Evolutionary conservation across 495 filamentous ascomycete species (phyloP).

Genomic region (Mycothermus thermophilus): DNA sequence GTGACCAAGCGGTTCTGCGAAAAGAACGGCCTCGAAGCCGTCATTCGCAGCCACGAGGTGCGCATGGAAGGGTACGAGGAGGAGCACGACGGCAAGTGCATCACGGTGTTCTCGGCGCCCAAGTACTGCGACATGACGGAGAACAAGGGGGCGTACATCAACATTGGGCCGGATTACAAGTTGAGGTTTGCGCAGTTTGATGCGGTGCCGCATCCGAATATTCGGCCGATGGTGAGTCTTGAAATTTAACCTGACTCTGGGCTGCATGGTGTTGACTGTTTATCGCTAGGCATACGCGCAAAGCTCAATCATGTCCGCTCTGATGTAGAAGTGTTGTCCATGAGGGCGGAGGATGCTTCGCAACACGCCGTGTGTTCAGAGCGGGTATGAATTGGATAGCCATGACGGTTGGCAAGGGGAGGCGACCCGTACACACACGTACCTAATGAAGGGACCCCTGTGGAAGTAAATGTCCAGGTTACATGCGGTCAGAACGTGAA

Average conservation of each 20-base stretch:
- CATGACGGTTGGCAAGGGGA: too few relatives aligned
- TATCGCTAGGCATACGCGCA: constrained; percentile 62
- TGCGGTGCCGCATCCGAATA: constrained; percentile 87
- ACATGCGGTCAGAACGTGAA: too few relatives aligned
- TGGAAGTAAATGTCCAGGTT: too few relatives aligned
- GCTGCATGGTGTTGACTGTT: constrained; percentile 1
- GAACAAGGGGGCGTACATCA: constrained; percentile 98
- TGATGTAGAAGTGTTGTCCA: too few relatives aligned
- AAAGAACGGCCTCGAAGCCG: constrained; percentile 79
- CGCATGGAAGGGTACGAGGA: constrained; percentile 96
- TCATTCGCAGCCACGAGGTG: constrained; percentile 96
- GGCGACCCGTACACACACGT: too few relatives aligned
- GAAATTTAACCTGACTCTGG: background rate
- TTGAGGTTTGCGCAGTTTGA: constrained; percentile 85
- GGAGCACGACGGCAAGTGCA: constrained; percentile 90
- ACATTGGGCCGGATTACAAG: constrained; percentile 84
- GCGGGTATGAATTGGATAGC: too few relatives aligned
- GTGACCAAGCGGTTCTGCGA: constrained; percentile 96
- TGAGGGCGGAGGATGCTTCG: too few relatives aligned
- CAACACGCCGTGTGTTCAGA: too few relatives aligned
- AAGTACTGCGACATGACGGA: constrained; percentile 96
- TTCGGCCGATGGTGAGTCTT: constrained; percentile 77
- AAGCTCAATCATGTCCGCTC: constrained; percentile 55
- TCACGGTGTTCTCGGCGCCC: constrained; percentile 98
- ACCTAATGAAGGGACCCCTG: too few relatives aligned